phyloP scores from a whole-genome alignment of 2,329 filamentous ascomycete genomes.

The Aspergillus novofumigatus region DNA sequence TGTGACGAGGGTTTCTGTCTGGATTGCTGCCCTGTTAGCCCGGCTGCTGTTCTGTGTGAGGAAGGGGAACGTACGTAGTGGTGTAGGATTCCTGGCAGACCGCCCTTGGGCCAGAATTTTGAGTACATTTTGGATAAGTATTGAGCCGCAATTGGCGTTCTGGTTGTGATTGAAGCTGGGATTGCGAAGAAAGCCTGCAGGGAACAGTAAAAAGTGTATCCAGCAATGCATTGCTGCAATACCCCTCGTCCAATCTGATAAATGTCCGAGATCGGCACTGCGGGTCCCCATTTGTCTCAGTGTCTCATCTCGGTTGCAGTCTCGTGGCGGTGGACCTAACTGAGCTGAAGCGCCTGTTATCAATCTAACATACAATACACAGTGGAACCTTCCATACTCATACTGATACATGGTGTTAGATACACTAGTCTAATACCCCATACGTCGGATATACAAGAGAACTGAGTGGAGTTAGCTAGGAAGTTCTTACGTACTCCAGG shows the following conservation, averaged over 20 bases:
- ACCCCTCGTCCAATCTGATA: constrained; percentile 1
- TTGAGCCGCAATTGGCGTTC: not conserved
- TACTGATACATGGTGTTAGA: too few relatives aligned
- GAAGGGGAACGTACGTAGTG: constrained; percentile 29
- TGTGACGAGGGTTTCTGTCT: constrained; percentile 34
- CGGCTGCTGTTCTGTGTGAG: not conserved
- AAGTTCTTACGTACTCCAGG: not conserved
- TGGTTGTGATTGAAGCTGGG: not conserved
- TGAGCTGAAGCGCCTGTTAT: too few relatives aligned
- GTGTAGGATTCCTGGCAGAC: constrained; percentile 34
- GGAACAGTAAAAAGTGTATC: not conserved
- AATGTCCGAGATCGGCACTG: constrained; percentile 14
- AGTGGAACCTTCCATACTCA: too few relatives aligned
- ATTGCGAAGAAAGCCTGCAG: not conserved
- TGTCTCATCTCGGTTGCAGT: too few relatives aligned
- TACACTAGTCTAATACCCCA: too few relatives aligned
- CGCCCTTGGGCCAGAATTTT: constrained; percentile 35
- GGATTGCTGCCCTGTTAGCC: constrained; percentile 13
- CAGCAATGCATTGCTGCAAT: not conserved
- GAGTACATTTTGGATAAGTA: constrained; percentile 24
- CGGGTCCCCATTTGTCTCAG: too few relatives aligned
- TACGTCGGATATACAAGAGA: too few relatives aligned
- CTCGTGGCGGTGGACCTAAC: too few relatives aligned
- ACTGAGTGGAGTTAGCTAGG: too few relatives aligned
- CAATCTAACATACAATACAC: too few relatives aligned